These are phyloP conservation scores for Aspergillus baeticus DNA, from an alignment of 495 filamentous ascomycete species.

Conservation along the genomic window DNA sequence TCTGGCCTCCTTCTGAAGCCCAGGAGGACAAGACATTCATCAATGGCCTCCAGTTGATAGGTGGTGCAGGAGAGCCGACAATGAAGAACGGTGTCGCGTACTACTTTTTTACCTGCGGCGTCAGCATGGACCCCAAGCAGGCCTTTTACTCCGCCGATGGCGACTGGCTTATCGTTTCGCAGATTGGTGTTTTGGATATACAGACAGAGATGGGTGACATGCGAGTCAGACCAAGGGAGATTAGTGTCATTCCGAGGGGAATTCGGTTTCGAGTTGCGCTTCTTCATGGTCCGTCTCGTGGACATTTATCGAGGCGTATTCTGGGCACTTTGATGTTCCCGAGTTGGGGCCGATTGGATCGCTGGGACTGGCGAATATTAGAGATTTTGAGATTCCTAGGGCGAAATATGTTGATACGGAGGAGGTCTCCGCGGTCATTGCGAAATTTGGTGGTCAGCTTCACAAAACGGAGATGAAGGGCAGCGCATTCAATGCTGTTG, in stretches of 20 bases:
- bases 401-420: constrained; percentile 5
- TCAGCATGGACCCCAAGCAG: constrained; percentile 7
- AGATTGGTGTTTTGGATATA: constrained; percentile 2
- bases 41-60: constrained; percentile 7
- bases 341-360: constrained; percentile 6
- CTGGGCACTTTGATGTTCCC: constrained; percentile 5
- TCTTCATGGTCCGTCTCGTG: not conserved
- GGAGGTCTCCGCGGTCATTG: constrained; percentile 4
- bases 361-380: not conserved
- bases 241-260: constrained; percentile 3
- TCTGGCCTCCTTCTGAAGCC: not conserved
- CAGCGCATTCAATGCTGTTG: constrained; percentile 7
- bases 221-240: not conserved
- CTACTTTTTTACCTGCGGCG: constrained; percentile 7
- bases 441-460: constrained; percentile 3
- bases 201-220: constrained; percentile 7
- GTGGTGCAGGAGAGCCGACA: constrained; percentile 1
- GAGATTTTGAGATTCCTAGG: constrained; percentile 3
- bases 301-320: constrained; percentile 8
- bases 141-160: constrained; percentile 8
- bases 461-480: constrained; percentile 2
- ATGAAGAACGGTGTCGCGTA: constrained; percentile 6
- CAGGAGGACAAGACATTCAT: constrained; percentile 6
- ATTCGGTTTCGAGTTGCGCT: constrained; percentile 1
- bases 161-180: constrained; percentile 2